Evolutionary conservation across 1,139 yeast genomes (phyloP).

Genomic region (Pichia sp.): DNA sequence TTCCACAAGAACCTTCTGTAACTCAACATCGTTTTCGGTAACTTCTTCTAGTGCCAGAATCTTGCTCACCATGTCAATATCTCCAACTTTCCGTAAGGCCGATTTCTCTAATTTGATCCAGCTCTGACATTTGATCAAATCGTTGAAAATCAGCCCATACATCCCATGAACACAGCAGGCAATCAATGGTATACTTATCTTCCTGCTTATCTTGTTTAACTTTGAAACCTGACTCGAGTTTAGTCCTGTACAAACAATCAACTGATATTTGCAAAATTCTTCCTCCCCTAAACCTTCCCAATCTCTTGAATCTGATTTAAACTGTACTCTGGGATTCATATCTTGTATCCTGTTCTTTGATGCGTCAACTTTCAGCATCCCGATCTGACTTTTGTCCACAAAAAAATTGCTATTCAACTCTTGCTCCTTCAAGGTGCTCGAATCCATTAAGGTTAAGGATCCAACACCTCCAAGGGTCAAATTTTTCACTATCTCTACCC

Average conservation of each 20-base stretch:
- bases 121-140: conserved; percentile 62
- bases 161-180: conserved; percentile 70
- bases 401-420: conserved; percentile 82
- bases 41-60: conserved; percentile 44
- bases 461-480: conserved; percentile 88
- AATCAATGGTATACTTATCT: conserved; percentile 59
- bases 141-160: conserved; percentile 78
- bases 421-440: conserved; percentile 47
- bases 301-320: conserved; percentile 39
- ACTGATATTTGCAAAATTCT: conserved; percentile 58
- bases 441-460: conserved; percentile 65
- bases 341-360: conserved; percentile 56
- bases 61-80: conserved; percentile 46
- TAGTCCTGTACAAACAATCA: conserved; percentile 74
- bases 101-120: conserved; percentile 50
- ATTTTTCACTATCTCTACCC: conserved; percentile 86
- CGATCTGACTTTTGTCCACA: conserved; percentile 54
- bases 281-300: conserved; percentile 28
- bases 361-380: conserved; percentile 50
- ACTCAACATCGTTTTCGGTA: conserved; percentile 37
- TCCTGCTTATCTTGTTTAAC: conserved; percentile 54
- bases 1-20: conserved; percentile 48
- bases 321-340: conserved; percentile 71
- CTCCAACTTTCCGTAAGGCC: conserved; percentile 45
- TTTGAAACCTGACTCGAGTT: conserved; percentile 38